Evolutionary conservation across 331 rosid species (phyloP).

Genomic region (Quercus tomentella): DNA sequence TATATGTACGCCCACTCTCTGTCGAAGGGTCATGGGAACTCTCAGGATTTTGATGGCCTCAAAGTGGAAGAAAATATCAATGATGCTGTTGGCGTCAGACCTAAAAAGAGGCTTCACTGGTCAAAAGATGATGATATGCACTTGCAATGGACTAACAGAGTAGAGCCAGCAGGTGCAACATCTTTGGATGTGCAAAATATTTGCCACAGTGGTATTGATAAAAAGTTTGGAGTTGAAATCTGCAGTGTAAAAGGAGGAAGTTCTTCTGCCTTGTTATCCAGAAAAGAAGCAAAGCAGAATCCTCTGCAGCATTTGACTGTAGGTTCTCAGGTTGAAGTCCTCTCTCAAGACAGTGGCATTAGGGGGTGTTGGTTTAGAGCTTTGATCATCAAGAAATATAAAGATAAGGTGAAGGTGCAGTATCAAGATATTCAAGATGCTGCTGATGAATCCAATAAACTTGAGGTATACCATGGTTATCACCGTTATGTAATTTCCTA

Average conservation of each 20-base stretch:
- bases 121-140: constrained; percentile 16
- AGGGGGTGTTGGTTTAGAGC: constrained; percentile 95
- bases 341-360: constrained; percentile 86
- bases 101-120: constrained; percentile 49
- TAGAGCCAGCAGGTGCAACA: constrained; percentile 14
- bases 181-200: constrained; percentile 4
- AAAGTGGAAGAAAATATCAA: constrained; percentile 37
- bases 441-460: constrained; percentile 58
- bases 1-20: constrained; percentile 42
- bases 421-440: constrained; percentile 77
- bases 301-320: constrained; percentile 23
- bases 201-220: constrained; percentile 2
- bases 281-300: constrained; percentile 22
- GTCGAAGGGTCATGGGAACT: constrained; percentile 33
- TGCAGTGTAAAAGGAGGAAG: constrained; percentile 11
- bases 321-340: constrained; percentile 74
- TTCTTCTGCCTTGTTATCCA: constrained; percentile 13
- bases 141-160: constrained; percentile 1
- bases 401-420: constrained; percentile 72
- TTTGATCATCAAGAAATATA: constrained; percentile 49
- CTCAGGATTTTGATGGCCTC: constrained; percentile 38
- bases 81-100: constrained; percentile 32
- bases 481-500: not conserved
- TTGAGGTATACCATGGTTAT: constrained; percentile 48
- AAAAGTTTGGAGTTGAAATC: constrained; percentile 20